Base-by-base conservation (phyloP, 768 basidiomycete species). In the Panus rudis region DNA sequence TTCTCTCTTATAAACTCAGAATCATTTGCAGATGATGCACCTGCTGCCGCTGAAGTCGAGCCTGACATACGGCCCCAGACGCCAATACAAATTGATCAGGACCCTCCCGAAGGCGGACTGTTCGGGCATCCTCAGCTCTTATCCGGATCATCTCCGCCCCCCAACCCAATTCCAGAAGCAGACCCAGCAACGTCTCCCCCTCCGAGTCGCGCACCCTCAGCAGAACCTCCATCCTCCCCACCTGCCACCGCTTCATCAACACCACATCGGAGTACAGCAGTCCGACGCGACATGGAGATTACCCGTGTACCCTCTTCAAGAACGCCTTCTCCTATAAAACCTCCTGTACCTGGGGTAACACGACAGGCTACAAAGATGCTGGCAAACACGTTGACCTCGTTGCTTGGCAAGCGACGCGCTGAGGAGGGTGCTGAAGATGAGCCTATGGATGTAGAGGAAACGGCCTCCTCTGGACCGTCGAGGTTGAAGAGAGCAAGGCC, bases 391-490 rank as follows among this genome's bases (percentile, higher is more conserved):
- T 75, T 88, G 38, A 76, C 78, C 4, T 73, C 75, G 17, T 59
- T 87, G 43, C 64, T 89, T 13, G 85, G 84, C 7, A 89, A 90
- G 58, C 71, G 84, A 7, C 67, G 69, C 8, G 62, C 70, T 0
- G 63, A 65, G 3, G 58, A 56, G 33, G 52, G 52, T 6, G 56
- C 52, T 21, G 25, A 26, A 16, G 20, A 23, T 23, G 41, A 6
- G 19, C n/a, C n/a, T n/a, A n/a, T n/a, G n/a, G n/a, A n/a, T n/a
- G n/a, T n/a, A n/a, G n/a, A n/a, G n/a, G n/a, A n/a, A n/a, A n/a
- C n/a, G n/a, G n/a, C n/a, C n/a, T n/a, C n/a, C n/a, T 33, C 25
- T 19, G 48, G 41, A 10, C 40, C 32, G 24, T 43, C 45, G 10
- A 32, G 42, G 16, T 30, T 32, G 13, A 69, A 68, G 41, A 59